phyloP scores from a whole-genome alignment of 1,284 basidiomycete species.

The Ustilago hordei region DNA sequence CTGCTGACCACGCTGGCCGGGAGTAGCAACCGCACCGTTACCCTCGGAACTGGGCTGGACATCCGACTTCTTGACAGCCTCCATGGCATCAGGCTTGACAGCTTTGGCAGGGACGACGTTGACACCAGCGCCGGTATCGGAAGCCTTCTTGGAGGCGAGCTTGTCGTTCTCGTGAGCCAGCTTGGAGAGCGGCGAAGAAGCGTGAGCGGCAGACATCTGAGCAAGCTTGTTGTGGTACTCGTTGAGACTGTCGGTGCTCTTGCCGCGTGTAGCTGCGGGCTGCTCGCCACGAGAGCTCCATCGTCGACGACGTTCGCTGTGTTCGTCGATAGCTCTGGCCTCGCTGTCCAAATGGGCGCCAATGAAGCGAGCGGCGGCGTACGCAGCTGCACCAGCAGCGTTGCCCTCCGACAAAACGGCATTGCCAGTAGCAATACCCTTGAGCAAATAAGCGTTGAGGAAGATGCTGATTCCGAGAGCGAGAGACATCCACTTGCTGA shows the following conservation, averaged over 20 bases:
- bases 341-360: conserved; percentile 64
- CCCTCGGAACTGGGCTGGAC: conserved; percentile 47
- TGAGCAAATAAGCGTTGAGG: conserved; percentile 93
- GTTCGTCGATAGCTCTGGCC: conserved; percentile 43
- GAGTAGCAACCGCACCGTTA: conserved; percentile 40
- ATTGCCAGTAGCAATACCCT: conserved; percentile 74
- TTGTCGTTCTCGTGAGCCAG: conserved; percentile 34
- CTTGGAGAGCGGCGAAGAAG: conserved; percentile 40
- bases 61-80: conserved; percentile 30
- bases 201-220: conserved; percentile 36
- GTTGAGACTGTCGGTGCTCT: conserved; percentile 38
- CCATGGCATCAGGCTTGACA: conserved; percentile 39
- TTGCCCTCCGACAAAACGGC: conserved; percentile 67
- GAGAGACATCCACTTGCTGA: conserved; percentile 95
- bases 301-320: conserved; percentile 32
- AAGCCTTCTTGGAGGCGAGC: conserved; percentile 18
- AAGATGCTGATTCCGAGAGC: conserved; percentile 86
- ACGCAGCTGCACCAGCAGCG: conserved; percentile 67
- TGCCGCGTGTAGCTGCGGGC: conserved; percentile 19
- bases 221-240: conserved; percentile 71
- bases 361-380: conserved; percentile 67
- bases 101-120: conserved; percentile 46
- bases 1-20: conserved; percentile 37
- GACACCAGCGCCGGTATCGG: conserved; percentile 13
- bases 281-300: conserved; percentile 38